Percentiles rank a stretch among this genome's conserved stretches.
phyloP scores from a whole-genome alignment of 306 rosid species.

The Vicia faba region DNA sequence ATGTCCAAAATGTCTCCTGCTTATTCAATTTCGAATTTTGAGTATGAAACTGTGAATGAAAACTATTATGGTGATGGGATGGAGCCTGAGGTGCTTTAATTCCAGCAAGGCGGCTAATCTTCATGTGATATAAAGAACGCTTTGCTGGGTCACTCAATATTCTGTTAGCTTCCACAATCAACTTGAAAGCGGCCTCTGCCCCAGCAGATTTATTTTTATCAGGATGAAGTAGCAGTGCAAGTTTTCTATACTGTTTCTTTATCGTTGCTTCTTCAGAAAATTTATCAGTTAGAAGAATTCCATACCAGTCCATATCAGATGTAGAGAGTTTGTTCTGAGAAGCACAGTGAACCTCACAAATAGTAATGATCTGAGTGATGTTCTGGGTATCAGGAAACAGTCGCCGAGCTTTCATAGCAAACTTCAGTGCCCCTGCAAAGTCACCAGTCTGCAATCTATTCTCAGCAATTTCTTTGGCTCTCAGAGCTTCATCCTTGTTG shows the following conservation, averaged over 20 bases:
- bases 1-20: conserved; percentile 74
- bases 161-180: conserved; percentile 83
- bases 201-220: conserved; percentile 87
- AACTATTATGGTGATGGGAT: conserved; percentile 41
- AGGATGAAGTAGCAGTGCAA: conserved; percentile 87
- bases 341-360: conserved; percentile 86
- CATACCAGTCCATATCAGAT: conserved; percentile 81
- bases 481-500: conserved; percentile 85
- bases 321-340: conserved; percentile 59
- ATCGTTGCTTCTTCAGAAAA: conserved; percentile 58
- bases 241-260: conserved; percentile 78
- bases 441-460: conserved; percentile 60
- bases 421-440: conserved; percentile 73
- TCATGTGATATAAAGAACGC: conserved; percentile 56
- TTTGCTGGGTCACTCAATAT: conserved; percentile 60
- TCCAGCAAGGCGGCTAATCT: conserved; percentile 34
- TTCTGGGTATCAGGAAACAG: conserved; percentile 74
- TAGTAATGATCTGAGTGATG: conserved; percentile 62
- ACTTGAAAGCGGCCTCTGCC: conserved; percentile 95
- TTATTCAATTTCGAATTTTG: conserved; percentile 37
- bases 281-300: conserved; percentile 62
- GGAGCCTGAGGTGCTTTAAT: conserved; percentile 44
- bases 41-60: conserved; percentile 43
- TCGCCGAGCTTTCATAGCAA: conserved; percentile 62
- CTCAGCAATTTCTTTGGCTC: conserved; percentile 77